A percentile compares a stretch with the other conserved stretches of the same genome.
Evolutionary conservation across 1,284 basidiomycete genomes (phyloP).

Genomic region (Ganoderma sinense): DNA sequence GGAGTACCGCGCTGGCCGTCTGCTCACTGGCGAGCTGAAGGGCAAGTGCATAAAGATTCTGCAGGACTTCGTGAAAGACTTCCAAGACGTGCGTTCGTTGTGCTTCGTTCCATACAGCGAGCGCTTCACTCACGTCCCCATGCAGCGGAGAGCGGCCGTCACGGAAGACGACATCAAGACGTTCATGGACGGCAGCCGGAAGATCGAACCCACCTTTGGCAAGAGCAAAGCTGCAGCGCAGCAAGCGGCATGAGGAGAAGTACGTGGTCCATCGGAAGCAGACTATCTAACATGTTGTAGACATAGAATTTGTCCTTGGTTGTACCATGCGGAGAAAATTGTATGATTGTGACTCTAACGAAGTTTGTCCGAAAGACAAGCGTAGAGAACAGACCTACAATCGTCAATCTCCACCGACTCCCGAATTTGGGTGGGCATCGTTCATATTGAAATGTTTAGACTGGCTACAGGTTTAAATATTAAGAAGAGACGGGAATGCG

Average conservation of each 20-base stretch:
- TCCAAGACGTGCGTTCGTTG: slow-evolving; percentile 82
- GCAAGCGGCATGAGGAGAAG: slow-evolving; percentile 5
- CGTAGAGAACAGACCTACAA: neutral
- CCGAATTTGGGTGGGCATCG: neutral
- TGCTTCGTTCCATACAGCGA: slow-evolving; percentile 8
- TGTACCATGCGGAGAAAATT: neutral
- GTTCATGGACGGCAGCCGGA: slow-evolving; percentile 88
- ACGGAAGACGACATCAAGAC: slow-evolving; percentile 80
- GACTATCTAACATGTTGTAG: slow-evolving; percentile 28
- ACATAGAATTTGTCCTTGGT: slow-evolving; percentile 20
- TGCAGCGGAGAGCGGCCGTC: slow-evolving; percentile 81
- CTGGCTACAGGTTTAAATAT: neutral
- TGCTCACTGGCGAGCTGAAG: slow-evolving; percentile 95
- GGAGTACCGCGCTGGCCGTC: slow-evolving; percentile 90
- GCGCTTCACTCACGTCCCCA: neutral
- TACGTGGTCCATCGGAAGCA: slow-evolving; percentile 11
- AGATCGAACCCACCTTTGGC: slow-evolving; percentile 69
- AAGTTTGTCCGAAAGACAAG: neutral
- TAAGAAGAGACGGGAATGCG: neutral
- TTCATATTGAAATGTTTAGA: neutral
- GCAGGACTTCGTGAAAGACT: slow-evolving; percentile 86
- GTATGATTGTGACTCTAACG: neutral
- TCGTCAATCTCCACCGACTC: neutral
- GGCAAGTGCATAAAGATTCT: slow-evolving; percentile 86
- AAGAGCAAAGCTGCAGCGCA: slow-evolving; percentile 32